Evolutionary conservation across 495 filamentous ascomycete genomes (phyloP).

Genomic region (Annulohypoxylon maeteangense): DNA sequence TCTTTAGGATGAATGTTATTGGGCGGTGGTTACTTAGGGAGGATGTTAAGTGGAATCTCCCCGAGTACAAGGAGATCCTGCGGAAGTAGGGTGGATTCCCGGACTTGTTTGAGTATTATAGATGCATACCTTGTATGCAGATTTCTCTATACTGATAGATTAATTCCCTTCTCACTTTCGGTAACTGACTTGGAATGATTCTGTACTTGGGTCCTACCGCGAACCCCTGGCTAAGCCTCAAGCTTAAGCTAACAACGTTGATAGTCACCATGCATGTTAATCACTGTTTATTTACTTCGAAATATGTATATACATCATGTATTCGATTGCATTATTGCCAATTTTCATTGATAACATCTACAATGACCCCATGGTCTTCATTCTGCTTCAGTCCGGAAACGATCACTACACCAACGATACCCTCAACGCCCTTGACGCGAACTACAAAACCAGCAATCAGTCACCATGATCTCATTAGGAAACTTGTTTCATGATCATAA

Average conservation of each 20-base stretch:
- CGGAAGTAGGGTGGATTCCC: background rate
- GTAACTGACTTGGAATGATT: too few species aligned
- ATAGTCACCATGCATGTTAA: too few species aligned
- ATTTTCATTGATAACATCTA: constrained; percentile 69
- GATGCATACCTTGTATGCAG: too few species aligned
- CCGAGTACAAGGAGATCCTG: constrained; percentile 53
- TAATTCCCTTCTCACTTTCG: background rate
- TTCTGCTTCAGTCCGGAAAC: constrained; percentile 81
- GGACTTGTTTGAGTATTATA: background rate
- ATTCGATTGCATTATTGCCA: constrained; percentile 35
- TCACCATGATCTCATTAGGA: background rate
- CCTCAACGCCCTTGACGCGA: constrained; percentile 74
- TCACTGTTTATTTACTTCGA: too few species aligned
- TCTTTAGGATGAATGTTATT: constrained; percentile 51
- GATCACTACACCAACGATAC: constrained; percentile 75
- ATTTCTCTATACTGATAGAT: background rate
- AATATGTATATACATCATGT: background rate
- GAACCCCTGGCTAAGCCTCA: too few species aligned
- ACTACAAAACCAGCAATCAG: constrained; percentile 45
- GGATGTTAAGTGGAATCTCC: constrained; percentile 54
- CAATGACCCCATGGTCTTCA: constrained; percentile 79
- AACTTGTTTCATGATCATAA: background rate
- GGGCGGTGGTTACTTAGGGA: constrained; percentile 45
- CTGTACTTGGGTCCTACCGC: too few species aligned
- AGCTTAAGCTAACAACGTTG: too few species aligned